Base-by-base conservation (phyloP, 192 early-diverging fungal genomes). In the Radiomyces spectabilis region DNA sequence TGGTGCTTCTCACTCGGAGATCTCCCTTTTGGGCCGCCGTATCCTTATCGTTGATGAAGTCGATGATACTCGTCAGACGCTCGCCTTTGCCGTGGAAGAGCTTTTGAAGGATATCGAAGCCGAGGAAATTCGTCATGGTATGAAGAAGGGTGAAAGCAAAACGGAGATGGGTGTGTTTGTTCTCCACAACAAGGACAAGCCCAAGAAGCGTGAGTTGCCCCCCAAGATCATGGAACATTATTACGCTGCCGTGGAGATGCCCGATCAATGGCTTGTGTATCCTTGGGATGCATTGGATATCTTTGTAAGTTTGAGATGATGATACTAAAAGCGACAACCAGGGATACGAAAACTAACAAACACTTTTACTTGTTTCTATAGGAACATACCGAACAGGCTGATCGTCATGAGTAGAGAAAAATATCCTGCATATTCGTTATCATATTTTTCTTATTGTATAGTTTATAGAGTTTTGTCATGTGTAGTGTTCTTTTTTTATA, bases 1-100 rank as follows among this genome's bases (percentile, higher is more conserved):
- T 74, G 84, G 80, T 37, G 74, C 74, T n/a, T 51, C 64, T 51
- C 78, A 82, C 30, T 77, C 78, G 2, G 73, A 81, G 37, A 73
- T 72, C 8, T 78, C 76, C 10, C 66, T 89, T 30, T 60, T 87
- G 33, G 87, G 87, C 2, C 73, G 84, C 35, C 72, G 73, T 61
- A 87, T 89, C 46, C 57, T 89, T 32, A 85, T 89, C 66, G 87
- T 89, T 0, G 87, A 89, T 45, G 87, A 89, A 37, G 85, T 89
- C 12, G 87, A 89, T 52, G 87, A 89, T 57, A 87, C 83, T 44
- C 73, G 87, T 18, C 73, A 76, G 33, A 89, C 87, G 1, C 61
- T 89, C 8, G 81, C 79, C 18, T 89, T 82, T 50, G 87, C 87
- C 24, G 80, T 89, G 5, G 71, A 75, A 5, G 87, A 89, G 67